Evolutionary conservation across 2,329 filamentous ascomycete genomes (phyloP), one percentile per base, ranked within the genome.

Genomic region (Fusarium tupiense): DNA sequence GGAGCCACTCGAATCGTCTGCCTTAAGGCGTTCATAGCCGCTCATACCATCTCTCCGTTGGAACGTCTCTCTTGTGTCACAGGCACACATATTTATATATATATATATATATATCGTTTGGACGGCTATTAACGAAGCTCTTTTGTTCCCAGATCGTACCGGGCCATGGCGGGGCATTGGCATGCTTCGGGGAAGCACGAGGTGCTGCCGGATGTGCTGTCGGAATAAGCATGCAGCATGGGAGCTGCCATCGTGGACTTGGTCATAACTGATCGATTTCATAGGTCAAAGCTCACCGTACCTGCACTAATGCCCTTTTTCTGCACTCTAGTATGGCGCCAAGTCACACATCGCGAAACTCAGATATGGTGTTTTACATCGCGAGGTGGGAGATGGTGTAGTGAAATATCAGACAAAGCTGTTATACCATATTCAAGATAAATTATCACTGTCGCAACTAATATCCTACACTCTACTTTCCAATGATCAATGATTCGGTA

Each of bases 111-210:
- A 56, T 50, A 33, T 26, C 44, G 33, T 41, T 41, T 54, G 41
- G 40, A n/a, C 26, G 20, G 35, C 57, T 49, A 49, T 61, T 62
- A 43, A 31, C 43, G 20, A 61, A 67, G 49, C 54, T 54, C 37
- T 37, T 53, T 67, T 52, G 52, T 69, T 71, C 22, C 43, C 53
- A 58, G 58, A 69, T 40, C 57, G 50, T 49, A 63, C 61, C 61
- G 63, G 54, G 72, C 65, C 69, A 60, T 74, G 72, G 76, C 74
- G 69, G 74, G 73, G 69, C 61, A 65, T 57, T 67, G 61, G 63
- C 53, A 73, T 73, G 67, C 63, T 58, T 57, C 73, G 76, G 76
- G 75, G 76, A 78, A 71, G 76, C 73, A 76, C 59, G 56, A 73
- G 62, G 41, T 77, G 59, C 73, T 72, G 67, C 76, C 76, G 76